These are phyloP conservation scores for Histomonas meleagridis DNA, from an alignment of 208 protist species.

Conservation along the genomic window DNA sequence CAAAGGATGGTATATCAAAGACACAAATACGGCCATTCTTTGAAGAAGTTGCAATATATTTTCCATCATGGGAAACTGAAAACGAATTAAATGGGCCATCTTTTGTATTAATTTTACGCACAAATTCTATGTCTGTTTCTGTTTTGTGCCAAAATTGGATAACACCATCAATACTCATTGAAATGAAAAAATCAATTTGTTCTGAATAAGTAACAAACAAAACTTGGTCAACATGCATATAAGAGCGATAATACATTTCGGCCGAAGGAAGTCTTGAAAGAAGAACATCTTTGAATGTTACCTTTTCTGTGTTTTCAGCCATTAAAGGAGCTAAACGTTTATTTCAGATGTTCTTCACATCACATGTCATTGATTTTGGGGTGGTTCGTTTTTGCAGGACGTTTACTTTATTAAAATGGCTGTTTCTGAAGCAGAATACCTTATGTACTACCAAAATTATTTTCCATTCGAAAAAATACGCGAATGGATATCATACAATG, in stretches of 20 bases:
- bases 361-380: no score
- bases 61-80: background rate
- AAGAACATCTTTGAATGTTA: no score
- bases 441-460: background rate
- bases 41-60: background rate
- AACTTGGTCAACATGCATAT: background rate
- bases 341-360: no score
- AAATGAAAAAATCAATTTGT: background rate
- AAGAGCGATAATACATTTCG: conserved; percentile 31
- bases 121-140: conserved; percentile 1
- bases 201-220: background rate
- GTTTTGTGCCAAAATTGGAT: background rate
- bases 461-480: conserved; percentile 27
- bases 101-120: background rate
- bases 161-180: conserved; percentile 7
- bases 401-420: no score
- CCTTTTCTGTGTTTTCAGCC: no score
- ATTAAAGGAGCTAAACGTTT: no score
- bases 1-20: background rate
- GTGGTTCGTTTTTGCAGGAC: no score
- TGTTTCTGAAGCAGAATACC: background rate
- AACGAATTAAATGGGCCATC: background rate
- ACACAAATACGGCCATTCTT: background rate
- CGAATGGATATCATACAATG: conserved; percentile 27
- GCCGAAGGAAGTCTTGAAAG: background rate